Evolutionary conservation across 1,284 basidiomycete genomes (phyloP).

Genomic region (Pascua sp.): DNA sequence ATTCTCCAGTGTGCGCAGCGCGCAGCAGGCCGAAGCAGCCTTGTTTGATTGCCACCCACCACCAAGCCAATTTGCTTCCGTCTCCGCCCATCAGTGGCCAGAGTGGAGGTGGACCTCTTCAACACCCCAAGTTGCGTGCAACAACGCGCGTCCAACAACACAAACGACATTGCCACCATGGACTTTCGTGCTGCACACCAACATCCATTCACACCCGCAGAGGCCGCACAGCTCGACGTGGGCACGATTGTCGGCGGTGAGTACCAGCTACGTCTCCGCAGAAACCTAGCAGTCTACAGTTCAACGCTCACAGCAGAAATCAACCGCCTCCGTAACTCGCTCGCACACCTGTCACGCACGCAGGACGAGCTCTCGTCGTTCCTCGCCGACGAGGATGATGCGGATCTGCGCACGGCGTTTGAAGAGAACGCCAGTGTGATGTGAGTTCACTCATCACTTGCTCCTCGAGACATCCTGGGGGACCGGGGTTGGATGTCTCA

Average conservation of each 20-base stretch:
- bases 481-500: no score
- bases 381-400: conserved; percentile 40
- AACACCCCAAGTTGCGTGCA: no score
- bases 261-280: neutral
- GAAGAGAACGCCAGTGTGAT: conserved; percentile 59
- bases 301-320: conserved; percentile 59
- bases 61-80: no score
- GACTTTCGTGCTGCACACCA: conserved; percentile 51
- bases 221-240: conserved; percentile 65
- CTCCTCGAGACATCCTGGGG: no score
- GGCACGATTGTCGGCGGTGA: conserved; percentile 66
- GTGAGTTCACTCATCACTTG: conserved; percentile 40
- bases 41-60: no score
- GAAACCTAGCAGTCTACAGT: neutral
- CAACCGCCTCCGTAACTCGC: conserved; percentile 66
- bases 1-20: no score
- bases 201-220: conserved; percentile 69
- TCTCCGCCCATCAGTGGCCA: no score
- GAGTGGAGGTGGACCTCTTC: no score
- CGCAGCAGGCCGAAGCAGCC: no score
- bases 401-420: conserved; percentile 54
- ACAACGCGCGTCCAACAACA: no score
- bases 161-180: no score
- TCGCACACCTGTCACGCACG: conserved; percentile 61
- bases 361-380: conserved; percentile 60